Conservation (phyloP, 1,284 basidiomycete species). For the Puccinia horiana region DNA sequence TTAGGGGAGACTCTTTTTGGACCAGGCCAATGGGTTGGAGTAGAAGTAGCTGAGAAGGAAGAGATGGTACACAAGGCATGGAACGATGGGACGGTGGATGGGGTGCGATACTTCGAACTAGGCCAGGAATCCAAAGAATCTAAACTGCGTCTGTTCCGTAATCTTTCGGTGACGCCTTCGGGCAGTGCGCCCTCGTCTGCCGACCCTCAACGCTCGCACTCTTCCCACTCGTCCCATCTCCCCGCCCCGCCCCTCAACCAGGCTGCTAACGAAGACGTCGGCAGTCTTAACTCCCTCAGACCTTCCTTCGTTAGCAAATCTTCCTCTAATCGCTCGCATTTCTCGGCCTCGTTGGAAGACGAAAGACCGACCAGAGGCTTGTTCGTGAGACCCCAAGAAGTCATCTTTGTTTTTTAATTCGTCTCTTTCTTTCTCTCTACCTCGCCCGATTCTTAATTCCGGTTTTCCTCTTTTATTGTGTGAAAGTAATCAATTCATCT, state of each 20-base stretch:
- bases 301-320: slow-evolving; percentile 26
- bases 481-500: too few species aligned
- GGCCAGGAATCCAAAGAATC: slow-evolving; percentile 53
- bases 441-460: too few species aligned
- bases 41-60: slow-evolving; percentile 75
- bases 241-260: not conserved
- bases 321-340: slow-evolving; percentile 5
- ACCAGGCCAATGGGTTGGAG: slow-evolving; percentile 81
- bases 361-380: slow-evolving; percentile 42
- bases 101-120: slow-evolving; percentile 78
- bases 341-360: slow-evolving; percentile 8
- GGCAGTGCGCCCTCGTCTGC: not conserved
- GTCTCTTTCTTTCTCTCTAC: not conserved
- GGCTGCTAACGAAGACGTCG: not conserved
- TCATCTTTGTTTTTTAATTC: slow-evolving; percentile 47
- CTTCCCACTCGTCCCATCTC: not conserved
- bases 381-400: slow-evolving; percentile 48
- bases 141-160: slow-evolving; percentile 23
- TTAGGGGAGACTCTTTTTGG: slow-evolving; percentile 80
- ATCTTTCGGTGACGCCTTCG: slow-evolving; percentile 35
- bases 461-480: too few species aligned
- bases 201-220: slow-evolving; percentile 7
- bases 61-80: slow-evolving; percentile 68
- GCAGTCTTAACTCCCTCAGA: not conserved
- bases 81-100: slow-evolving; percentile 78